These are phyloP conservation scores for Chytridium lagenaria DNA, from an alignment of 371 early-diverging fungal genomes.

Conservation along the genomic window DNA sequence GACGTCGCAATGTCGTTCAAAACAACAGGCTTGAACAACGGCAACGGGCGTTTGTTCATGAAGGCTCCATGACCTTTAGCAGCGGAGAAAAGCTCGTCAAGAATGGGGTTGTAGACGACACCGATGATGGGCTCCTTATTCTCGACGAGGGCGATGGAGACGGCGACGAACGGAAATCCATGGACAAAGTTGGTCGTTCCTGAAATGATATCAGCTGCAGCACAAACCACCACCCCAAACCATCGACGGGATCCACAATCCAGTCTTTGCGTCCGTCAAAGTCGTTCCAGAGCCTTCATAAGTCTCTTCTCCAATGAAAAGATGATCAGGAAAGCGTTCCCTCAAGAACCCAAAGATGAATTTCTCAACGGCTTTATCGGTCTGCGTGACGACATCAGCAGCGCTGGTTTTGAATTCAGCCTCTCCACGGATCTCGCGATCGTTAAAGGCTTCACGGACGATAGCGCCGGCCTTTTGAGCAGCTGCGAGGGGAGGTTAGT, in stretches of 20 bases:
- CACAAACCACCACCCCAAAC: neutral
- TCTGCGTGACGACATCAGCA: conserved; percentile 84
- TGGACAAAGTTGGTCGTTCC: conserved; percentile 91
- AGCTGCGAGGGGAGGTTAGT: neutral
- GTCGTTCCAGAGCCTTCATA: conserved; percentile 17
- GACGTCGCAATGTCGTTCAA: conserved; percentile 69
- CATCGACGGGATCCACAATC: conserved; percentile 90
- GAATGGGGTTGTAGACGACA: conserved; percentile 89
- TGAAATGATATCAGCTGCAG: neutral
- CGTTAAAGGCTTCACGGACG: conserved; percentile 65
- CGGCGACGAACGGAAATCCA: conserved; percentile 85
- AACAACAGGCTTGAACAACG: conserved; percentile 63
- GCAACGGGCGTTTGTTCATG: conserved; percentile 61
- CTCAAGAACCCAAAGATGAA: conserved; percentile 67
- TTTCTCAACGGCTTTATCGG: conserved; percentile 81
- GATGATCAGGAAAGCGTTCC: conserved; percentile 56
- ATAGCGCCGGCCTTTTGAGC: conserved; percentile 69
- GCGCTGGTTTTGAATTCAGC: conserved; percentile 40
- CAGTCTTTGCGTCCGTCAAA: conserved; percentile 80
- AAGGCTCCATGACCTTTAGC: conserved; percentile 74
- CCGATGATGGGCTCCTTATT: conserved; percentile 80
- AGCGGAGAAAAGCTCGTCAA: conserved; percentile 70
- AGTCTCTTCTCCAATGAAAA: conserved; percentile 71
- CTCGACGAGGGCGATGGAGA: conserved; percentile 83
- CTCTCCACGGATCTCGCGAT: conserved; percentile 50